Evolutionary conservation across 257 asterid genomes (phyloP).

Genomic region (Cinchona pubescens): DNA sequence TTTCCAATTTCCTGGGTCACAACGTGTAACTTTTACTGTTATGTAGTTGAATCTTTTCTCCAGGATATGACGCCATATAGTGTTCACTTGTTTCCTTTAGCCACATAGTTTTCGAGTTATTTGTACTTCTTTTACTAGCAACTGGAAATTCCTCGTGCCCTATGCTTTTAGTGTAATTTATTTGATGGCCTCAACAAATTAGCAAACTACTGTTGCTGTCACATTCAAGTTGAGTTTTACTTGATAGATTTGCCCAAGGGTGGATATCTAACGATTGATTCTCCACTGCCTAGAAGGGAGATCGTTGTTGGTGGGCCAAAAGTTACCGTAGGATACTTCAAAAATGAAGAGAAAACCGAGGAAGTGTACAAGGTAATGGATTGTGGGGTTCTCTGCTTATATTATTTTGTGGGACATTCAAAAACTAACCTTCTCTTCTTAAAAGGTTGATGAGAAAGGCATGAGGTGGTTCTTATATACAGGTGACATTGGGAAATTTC

Average conservation of each 20-base stretch:
- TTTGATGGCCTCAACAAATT: neutral
- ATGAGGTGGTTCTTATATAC: constrained; percentile 93
- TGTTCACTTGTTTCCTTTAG: neutral
- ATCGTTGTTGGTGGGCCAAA: constrained; percentile 92
- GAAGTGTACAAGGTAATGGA: constrained; percentile 83
- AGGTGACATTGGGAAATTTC: constrained; percentile 89
- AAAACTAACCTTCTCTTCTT: neutral
- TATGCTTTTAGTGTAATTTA: neutral
- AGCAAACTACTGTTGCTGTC: neutral
- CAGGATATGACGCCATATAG: neutral
- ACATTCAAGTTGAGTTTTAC: constrained; percentile 35
- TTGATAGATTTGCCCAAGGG: constrained; percentile 96
- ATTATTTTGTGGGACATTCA: neutral
- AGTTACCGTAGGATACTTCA: constrained; percentile 90
- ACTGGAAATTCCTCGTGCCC: neutral
- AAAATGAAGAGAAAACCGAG: constrained; percentile 73
- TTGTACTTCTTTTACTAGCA: neutral
- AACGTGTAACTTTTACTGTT: neutral
- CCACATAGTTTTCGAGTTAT: neutral
- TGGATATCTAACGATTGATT: constrained; percentile 71
- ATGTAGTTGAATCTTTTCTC: neutral
- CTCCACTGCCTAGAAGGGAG: constrained; percentile 92
- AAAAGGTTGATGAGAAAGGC: constrained; percentile 79
- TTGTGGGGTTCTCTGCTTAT: neutral
- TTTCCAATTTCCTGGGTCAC: neutral